Evolutionary conservation across 306 rosid species (phyloP).

Genomic region (Biancaea sappan): DNA sequence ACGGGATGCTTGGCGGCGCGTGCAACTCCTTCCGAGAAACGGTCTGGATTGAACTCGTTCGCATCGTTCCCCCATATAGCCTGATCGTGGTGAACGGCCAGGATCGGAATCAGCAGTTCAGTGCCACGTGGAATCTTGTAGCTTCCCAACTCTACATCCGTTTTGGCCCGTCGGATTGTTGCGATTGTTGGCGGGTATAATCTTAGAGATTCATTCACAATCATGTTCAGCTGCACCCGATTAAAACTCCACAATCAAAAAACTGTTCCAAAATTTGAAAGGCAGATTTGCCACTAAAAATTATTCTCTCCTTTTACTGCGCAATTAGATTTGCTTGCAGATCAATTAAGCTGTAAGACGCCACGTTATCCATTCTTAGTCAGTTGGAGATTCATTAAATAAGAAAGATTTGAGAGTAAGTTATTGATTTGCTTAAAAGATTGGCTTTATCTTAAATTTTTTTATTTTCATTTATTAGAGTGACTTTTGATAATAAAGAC

Average conservation of each 20-base stretch:
- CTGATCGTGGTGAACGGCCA: constrained; percentile 88
- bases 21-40: constrained; percentile 71
- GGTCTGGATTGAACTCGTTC: constrained; percentile 81
- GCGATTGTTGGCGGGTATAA: constrained; percentile 89
- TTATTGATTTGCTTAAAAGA: too few relatives aligned
- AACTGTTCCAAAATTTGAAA: too few relatives aligned
- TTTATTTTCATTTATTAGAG: too few relatives aligned
- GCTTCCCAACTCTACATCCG: constrained; percentile 71
- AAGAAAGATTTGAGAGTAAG: too few relatives aligned
- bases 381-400: too few relatives aligned
- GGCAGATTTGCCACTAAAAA: too few relatives aligned
- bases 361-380: too few relatives aligned
- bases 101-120: constrained; percentile 83
- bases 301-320: too few relatives aligned
- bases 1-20: constrained; percentile 74
- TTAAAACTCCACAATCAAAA: neutral
- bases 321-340: too few relatives aligned
- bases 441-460: too few relatives aligned
- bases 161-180: constrained; percentile 68
- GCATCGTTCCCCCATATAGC: constrained; percentile 82
- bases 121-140: constrained; percentile 80
- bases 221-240: constrained; percentile 72
- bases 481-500: too few relatives aligned
- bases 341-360: too few relatives aligned
- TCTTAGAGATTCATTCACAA: constrained; percentile 77